These are phyloP conservation scores for Tirmania nivea DNA, from an alignment of 495 filamentous ascomycete genomes.

Conservation along the genomic window DNA sequence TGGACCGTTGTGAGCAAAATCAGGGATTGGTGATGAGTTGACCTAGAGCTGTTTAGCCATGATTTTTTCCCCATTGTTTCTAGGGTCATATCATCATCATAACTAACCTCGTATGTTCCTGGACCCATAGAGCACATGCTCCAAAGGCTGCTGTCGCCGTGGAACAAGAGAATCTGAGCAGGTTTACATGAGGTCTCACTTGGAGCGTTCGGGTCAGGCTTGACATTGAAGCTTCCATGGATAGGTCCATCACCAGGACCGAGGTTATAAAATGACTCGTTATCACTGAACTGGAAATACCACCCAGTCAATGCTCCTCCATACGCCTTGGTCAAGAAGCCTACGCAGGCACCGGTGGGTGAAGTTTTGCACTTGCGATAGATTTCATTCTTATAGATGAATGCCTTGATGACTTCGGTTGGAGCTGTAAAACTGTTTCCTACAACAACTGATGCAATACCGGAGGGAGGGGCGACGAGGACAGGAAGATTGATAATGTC, in stretches of 20 bases:
- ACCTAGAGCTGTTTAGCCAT: too few species aligned
- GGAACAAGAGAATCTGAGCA: too few species aligned
- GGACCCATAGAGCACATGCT: not conserved
- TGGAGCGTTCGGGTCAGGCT: not conserved
- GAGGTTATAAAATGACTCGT: not conserved
- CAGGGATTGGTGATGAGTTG: too few species aligned
- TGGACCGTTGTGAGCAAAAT: too few species aligned
- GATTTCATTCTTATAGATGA: constrained; percentile 6
- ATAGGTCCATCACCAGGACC: not conserved
- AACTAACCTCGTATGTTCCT: too few species aligned
- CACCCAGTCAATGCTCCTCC: constrained; percentile 2
- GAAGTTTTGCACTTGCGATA: constrained; percentile 3
- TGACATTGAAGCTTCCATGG: not conserved
- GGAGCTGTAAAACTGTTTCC: not conserved
- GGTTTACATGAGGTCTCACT: not conserved
- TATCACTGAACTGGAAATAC: constrained; percentile 2
- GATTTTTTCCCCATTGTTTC: too few species aligned
- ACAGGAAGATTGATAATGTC: not conserved
- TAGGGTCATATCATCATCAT: too few species aligned
- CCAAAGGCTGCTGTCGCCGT: too few species aligned
- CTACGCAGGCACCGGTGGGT: constrained; percentile 6
- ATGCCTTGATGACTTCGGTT: not conserved
- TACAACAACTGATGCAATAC: not conserved
- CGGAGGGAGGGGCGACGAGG: not conserved
- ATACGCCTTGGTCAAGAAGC: constrained; percentile 3